Conservation (phyloP, 495 filamentous ascomycete genomes). For the Daldinia concentrica region DNA sequence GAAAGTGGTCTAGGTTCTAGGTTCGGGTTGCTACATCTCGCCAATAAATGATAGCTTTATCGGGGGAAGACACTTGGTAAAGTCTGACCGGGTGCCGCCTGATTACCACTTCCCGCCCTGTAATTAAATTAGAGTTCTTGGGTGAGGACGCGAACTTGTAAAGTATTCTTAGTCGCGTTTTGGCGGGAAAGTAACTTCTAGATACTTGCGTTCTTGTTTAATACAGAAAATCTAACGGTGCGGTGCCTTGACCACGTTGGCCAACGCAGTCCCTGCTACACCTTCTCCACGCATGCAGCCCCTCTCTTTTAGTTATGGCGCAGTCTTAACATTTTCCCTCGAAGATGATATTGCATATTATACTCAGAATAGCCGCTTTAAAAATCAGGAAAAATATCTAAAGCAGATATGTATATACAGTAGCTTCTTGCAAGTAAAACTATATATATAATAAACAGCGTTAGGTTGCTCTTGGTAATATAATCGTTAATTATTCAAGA, state of each 20-base stretch:
- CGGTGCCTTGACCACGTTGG: slow-evolving; percentile 26
- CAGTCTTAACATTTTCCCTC: no score
- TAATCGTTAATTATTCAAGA: no score
- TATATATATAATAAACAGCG: no score
- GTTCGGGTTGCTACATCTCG: slow-evolving; percentile 35
- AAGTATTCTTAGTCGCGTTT: slow-evolving; percentile 14
- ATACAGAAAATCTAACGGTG: slow-evolving; percentile 19
- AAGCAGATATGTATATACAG: no score
- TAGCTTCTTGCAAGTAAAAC: no score
- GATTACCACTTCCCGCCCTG: slow-evolving; percentile 40
- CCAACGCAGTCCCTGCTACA: slow-evolving; percentile 32
- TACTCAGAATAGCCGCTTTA: no score
- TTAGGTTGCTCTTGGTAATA: no score
- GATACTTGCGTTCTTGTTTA: slow-evolving; percentile 12
- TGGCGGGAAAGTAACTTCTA: slow-evolving; percentile 26
- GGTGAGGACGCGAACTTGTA: neutral
- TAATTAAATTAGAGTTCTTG: slow-evolving; percentile 43
- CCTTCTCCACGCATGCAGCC: slow-evolving; percentile 35
- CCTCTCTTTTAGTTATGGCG: no score
- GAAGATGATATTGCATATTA: no score
- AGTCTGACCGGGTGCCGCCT: slow-evolving; percentile 28
- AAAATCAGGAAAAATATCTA: no score
- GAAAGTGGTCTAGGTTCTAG: slow-evolving; percentile 8
- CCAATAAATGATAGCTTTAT: slow-evolving; percentile 17
- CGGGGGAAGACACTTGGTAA: neutral